Evolutionary conservation across 1,284 basidiomycete genomes (phyloP).

Genomic region (Trametes versicolor): DNA sequence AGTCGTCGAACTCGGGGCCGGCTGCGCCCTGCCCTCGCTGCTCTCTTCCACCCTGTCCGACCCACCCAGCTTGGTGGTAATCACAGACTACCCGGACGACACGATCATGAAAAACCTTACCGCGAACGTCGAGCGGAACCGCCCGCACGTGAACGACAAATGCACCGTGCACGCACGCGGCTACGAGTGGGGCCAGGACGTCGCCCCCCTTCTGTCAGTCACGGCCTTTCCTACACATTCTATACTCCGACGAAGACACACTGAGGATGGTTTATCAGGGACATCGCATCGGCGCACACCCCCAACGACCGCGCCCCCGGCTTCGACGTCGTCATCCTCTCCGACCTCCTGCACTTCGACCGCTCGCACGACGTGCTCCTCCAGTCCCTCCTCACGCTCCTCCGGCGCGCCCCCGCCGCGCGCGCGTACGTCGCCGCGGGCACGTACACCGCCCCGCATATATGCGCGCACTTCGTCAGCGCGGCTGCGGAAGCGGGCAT

Average conservation of each 20-base stretch:
- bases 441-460: constrained; percentile 63
- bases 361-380: constrained; percentile 67
- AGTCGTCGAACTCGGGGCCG: constrained; percentile 77
- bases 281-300: constrained; percentile 15
- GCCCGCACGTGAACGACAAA: constrained; percentile 42
- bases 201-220: constrained; percentile 56
- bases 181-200: constrained; percentile 72
- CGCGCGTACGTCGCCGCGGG: constrained; percentile 70
- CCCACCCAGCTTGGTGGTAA: constrained; percentile 61
- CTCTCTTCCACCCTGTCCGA: constrained; percentile 56
- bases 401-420: constrained; percentile 53
- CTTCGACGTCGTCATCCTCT: constrained; percentile 71
- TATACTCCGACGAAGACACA: no score
- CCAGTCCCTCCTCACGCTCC: constrained; percentile 56
- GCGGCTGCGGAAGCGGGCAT: constrained; percentile 55
- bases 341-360: constrained; percentile 76
- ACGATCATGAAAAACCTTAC: constrained; percentile 64
- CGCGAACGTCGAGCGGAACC: constrained; percentile 63
- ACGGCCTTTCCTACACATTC: neutral
- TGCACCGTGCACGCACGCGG: constrained; percentile 58
- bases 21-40: constrained; percentile 71
- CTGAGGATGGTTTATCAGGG: no score
- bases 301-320: constrained; percentile 37
- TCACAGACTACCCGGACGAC: constrained; percentile 75
- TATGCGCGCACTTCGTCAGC: constrained; percentile 65